Evolutionary conservation across 257 asterid species (phyloP).

Genomic region (Plantago elongata): DNA sequence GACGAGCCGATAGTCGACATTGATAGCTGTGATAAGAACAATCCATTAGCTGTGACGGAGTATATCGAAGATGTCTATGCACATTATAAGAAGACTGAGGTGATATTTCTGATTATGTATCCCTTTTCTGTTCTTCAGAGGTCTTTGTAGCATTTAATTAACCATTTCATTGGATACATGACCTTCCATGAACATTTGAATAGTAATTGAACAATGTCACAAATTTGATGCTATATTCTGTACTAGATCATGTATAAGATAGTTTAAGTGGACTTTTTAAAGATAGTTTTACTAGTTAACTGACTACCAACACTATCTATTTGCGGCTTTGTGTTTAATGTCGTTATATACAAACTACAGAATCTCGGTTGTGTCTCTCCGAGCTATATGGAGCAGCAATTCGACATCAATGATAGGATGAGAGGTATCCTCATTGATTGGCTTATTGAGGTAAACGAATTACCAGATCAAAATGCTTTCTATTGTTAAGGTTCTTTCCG

Average conservation of each 20-base stretch:
- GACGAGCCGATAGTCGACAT: conserved; percentile 47
- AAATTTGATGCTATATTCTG: too few relatives aligned
- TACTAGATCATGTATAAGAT: not conserved
- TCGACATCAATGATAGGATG: conserved; percentile 82
- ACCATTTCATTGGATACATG: not conserved
- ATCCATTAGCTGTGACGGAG: conserved; percentile 63
- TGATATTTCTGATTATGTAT: conserved; percentile 14
- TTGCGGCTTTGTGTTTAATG: not conserved
- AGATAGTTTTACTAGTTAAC: not conserved
- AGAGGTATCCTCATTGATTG: conserved; percentile 87
- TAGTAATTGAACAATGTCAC: too few relatives aligned
- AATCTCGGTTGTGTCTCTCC: conserved; percentile 47
- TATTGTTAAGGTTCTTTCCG: not conserved
- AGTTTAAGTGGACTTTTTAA: not conserved
- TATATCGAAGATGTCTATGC: conserved; percentile 57
- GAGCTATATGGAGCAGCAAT: conserved; percentile 61
- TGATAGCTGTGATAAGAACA: conserved; percentile 46
- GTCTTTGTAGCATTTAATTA: not conserved
- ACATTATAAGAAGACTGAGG: conserved; percentile 60
- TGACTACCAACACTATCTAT: not conserved
- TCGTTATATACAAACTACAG: conserved; percentile 29
- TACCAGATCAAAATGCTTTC: not conserved
- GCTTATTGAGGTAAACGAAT: conserved; percentile 73
- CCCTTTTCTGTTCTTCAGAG: too few relatives aligned
- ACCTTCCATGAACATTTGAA: too few relatives aligned